These are phyloP conservation scores for Buddleja alternifolia DNA, from an alignment of 257 asterid genomes.

Conservation along the genomic window DNA sequence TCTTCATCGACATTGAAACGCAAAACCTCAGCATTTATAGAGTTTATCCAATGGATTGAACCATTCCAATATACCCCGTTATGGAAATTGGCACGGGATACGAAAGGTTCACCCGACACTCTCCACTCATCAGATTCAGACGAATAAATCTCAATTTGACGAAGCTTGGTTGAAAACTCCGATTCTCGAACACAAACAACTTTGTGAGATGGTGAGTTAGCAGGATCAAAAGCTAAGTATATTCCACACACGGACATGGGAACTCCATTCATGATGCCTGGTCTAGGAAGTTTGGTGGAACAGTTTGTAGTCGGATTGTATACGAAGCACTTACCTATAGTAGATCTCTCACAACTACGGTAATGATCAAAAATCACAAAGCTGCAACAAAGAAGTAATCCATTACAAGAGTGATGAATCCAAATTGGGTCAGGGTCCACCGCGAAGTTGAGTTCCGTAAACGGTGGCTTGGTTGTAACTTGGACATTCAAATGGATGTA, in stretches of 20 bases:
- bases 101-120: constrained; percentile 23
- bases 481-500: not conserved
- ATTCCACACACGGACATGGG: constrained; percentile 13
- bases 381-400: constrained; percentile 40
- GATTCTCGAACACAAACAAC: constrained; percentile 33
- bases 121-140: constrained; percentile 39
- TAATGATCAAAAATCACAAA: not conserved
- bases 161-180: not conserved
- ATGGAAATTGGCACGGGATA: not conserved
- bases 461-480: not conserved
- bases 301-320: constrained; percentile 36
- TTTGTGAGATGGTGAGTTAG: constrained; percentile 31
- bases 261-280: not conserved
- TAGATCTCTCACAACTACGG: not conserved
- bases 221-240: constrained; percentile 42
- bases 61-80: constrained; percentile 36
- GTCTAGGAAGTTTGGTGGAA: constrained; percentile 29
- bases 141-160: constrained; percentile 35
- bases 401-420: constrained; percentile 44
- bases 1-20: constrained; percentile 27
- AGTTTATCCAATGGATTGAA: constrained; percentile 21
- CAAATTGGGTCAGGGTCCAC: constrained; percentile 26
- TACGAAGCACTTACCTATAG: constrained; percentile 16
- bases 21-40: not conserved
- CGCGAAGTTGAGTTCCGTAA: constrained; percentile 11